A percentile compares a stretch with the other conserved stretches of the same genome.
Conservation (phyloP, 2,329 filamentous ascomycete genomes). For the Coniosporium tulheliwenetii region DNA sequence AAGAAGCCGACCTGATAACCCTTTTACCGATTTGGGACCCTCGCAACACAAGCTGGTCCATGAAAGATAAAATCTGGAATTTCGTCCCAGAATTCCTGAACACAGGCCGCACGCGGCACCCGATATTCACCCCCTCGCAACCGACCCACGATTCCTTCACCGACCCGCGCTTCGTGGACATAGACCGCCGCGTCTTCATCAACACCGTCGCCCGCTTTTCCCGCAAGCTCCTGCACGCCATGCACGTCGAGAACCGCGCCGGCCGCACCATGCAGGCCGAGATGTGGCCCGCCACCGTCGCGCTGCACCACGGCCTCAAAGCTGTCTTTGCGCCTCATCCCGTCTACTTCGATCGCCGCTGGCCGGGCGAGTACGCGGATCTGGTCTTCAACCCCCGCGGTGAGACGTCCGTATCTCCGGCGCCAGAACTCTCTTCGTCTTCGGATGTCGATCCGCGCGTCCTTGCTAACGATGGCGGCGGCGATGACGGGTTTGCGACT, state of each 20-base stretch:
- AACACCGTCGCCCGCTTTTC: constrained; percentile 80
- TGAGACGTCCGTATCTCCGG: not conserved
- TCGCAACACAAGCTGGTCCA: constrained; percentile 64
- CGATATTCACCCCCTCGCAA: constrained; percentile 79
- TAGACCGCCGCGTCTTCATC: constrained; percentile 68
- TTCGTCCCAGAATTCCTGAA: constrained; percentile 15
- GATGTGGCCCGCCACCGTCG: constrained; percentile 85
- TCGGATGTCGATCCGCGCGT: not conserved
- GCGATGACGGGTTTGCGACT: constrained; percentile 41
- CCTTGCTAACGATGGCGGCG: constrained; percentile 33
- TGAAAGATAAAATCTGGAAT: constrained; percentile 34
- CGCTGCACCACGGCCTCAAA: constrained; percentile 84
- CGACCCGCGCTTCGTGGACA: constrained; percentile 28
- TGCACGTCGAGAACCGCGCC: constrained; percentile 81
- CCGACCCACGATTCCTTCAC: constrained; percentile 39
- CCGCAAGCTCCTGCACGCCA: constrained; percentile 60
- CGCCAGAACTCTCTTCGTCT: too few relatives aligned
- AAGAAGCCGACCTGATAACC: constrained; percentile 83
- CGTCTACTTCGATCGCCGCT: constrained; percentile 71
- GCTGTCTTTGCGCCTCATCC: constrained; percentile 84
- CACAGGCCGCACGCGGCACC: constrained; percentile 38
- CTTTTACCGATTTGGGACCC: constrained; percentile 89
- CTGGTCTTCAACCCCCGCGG: constrained; percentile 54
- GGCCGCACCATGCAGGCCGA: constrained; percentile 89
- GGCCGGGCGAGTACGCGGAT: constrained; percentile 67